Percentiles rank a stretch among this genome's conserved stretches.
Conservation (phyloP, 2,329 filamentous ascomycete genomes). For the Clarireedia hainanense region DNA sequence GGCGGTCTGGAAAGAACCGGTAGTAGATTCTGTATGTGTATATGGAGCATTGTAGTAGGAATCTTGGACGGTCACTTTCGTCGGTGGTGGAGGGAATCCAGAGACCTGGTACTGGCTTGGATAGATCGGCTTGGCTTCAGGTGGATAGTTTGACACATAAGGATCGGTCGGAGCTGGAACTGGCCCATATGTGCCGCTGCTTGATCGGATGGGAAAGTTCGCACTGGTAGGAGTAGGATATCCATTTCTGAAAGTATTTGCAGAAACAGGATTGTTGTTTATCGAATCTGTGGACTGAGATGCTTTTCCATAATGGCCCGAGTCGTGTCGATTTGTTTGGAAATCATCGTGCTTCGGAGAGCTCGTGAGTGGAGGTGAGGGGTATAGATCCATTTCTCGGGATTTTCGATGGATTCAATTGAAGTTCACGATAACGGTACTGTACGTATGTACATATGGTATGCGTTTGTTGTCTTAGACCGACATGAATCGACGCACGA, state of each 20-base stretch:
- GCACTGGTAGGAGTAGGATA: not conserved
- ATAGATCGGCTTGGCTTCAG: not conserved
- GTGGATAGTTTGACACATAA: not conserved
- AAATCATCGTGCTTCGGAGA: conserved; percentile 9
- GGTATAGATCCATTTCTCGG: conserved; percentile 6
- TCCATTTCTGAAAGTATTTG: not conserved
- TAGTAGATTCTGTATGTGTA: no score
- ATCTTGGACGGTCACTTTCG: conserved; percentile 1
- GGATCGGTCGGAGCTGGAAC: not conserved
- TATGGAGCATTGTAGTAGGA: not conserved
- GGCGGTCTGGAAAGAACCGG: not conserved
- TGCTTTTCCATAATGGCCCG: not conserved
- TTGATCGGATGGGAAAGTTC: not conserved
- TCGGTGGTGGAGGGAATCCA: not conserved
- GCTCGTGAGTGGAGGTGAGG: conserved; percentile 14
- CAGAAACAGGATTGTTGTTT: no score
- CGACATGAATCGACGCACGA: not conserved
- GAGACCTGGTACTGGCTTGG: not conserved
- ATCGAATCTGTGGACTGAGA: not conserved
- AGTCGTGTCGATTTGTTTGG: not conserved
- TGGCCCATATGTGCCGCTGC: not conserved
- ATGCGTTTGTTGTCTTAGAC: not conserved
- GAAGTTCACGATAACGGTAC: not conserved
- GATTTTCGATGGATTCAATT: not conserved
- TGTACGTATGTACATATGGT: not conserved